phyloP scores from a whole-genome alignment of 768 basidiomycete genomes.

The Sporobolomyces roseus region DNA sequence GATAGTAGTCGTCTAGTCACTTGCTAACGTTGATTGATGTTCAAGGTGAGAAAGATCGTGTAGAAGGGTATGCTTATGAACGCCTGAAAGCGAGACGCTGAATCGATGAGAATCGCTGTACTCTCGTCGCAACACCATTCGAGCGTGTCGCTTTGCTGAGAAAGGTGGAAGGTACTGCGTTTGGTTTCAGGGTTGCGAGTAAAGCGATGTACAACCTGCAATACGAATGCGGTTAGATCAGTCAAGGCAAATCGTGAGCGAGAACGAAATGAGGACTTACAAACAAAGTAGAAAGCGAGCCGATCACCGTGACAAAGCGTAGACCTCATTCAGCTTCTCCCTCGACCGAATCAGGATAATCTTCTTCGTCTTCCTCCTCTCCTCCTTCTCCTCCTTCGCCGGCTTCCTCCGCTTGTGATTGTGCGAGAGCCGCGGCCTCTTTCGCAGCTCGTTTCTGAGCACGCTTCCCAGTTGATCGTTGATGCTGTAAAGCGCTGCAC shows the following conservation, averaged over 20 bases:
- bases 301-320: background rate
- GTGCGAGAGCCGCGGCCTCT: slow-evolving; percentile 5
- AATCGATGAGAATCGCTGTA: too few relatives aligned
- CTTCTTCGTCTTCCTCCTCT: slow-evolving; percentile 5
- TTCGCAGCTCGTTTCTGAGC: slow-evolving; percentile 27
- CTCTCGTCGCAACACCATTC: too few relatives aligned
- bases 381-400: background rate
- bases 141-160: too few relatives aligned
- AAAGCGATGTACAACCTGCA: background rate
- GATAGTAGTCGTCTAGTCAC: too few relatives aligned
- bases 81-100: too few relatives aligned
- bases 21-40: too few relatives aligned
- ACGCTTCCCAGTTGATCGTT: slow-evolving; percentile 37
- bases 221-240: too few relatives aligned
- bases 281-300: background rate
- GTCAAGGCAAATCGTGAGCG: too few relatives aligned
- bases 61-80: too few relatives aligned
- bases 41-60: too few relatives aligned
- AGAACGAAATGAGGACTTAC: slow-evolving; percentile 1
- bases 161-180: too few relatives aligned
- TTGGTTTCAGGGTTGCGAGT: too few relatives aligned
- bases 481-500: slow-evolving; percentile 1
- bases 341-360: background rate
- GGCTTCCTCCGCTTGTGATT: background rate
- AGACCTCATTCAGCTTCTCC: background rate